Conservation (phyloP, 2,329 filamentous ascomycete genomes). For the Curvularia verruculosa region DNA sequence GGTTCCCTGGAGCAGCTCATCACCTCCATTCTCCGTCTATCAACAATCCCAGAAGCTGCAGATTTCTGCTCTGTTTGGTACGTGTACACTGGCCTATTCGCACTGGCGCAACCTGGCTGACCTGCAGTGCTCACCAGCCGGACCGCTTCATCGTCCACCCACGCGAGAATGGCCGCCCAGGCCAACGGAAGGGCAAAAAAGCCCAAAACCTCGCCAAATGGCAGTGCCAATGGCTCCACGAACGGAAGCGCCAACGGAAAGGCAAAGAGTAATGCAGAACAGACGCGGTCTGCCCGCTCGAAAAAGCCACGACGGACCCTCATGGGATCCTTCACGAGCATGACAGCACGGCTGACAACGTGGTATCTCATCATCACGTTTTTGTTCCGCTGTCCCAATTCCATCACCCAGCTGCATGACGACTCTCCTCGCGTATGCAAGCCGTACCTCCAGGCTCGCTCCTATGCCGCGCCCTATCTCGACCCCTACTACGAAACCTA, state of each 20-base stretch:
- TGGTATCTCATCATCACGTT: conserved; percentile 88
- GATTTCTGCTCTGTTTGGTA: conserved; percentile 8
- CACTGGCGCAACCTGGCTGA: conserved; percentile 1
- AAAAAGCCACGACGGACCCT: conserved; percentile 31
- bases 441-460: conserved; percentile 72
- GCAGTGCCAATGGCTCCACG: conserved; percentile 28
- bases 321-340: conserved; percentile 38
- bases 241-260: conserved; percentile 38
- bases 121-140: conserved; percentile 4
- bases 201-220: conserved; percentile 39
- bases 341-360: conserved; percentile 62
- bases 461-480: conserved; percentile 73
- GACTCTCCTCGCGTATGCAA: conserved; percentile 79
- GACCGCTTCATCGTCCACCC: conserved; percentile 10
- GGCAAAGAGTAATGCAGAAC: conserved; percentile 38
- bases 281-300: conserved; percentile 25
- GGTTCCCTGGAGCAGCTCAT: conserved; percentile 14
- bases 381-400: conserved; percentile 80
- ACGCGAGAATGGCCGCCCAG: conserved; percentile 45
- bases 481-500: conserved; percentile 87
- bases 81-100: background rate
- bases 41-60: conserved; percentile 15
- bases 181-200: conserved; percentile 48
- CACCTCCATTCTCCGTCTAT: conserved; percentile 20
- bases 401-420: conserved; percentile 69